Percentiles rank a stretch among this genome's conserved stretches.
Evolutionary conservation across 1,284 basidiomycete genomes (phyloP).

Genomic region (Paramarasmius palmivorus): DNA sequence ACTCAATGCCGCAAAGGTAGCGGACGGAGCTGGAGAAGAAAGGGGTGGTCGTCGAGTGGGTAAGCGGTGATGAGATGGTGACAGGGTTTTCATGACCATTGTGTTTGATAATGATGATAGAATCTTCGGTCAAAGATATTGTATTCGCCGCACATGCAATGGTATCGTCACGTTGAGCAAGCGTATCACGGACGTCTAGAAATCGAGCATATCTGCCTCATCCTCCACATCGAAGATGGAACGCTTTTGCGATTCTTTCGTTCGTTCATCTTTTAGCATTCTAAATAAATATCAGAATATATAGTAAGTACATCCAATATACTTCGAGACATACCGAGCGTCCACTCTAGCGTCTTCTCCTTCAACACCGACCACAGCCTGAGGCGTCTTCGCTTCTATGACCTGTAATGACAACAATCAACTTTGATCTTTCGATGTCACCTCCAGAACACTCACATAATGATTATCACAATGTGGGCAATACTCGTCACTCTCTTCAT

Average conservation of each 20-base stretch:
- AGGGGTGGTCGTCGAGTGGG: too few species aligned
- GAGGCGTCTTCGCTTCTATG: slow-evolving; percentile 90
- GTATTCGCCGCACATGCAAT: too few species aligned
- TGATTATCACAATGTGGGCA: slow-evolving; percentile 99
- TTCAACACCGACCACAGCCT: slow-evolving; percentile 84
- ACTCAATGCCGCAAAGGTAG: too few species aligned
- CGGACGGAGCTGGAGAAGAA: too few species aligned
- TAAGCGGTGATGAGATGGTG: too few species aligned
- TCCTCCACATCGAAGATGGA: slow-evolving; percentile 9
- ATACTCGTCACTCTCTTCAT: slow-evolving; percentile 96
- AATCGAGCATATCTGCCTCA: slow-evolving; percentile 10
- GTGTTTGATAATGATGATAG: too few species aligned
- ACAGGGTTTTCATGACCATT: too few species aligned
- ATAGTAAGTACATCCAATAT: background rate
- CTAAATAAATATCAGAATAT: slow-evolving; percentile 26
- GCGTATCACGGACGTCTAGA: background rate
- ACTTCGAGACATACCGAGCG: slow-evolving; percentile 58
- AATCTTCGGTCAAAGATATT: too few species aligned
- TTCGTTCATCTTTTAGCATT: slow-evolving; percentile 50
- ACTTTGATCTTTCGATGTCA: background rate
- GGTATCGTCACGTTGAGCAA: background rate
- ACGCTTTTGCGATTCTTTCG: slow-evolving; percentile 25
- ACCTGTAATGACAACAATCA: slow-evolving; percentile 54
- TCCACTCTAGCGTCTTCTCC: slow-evolving; percentile 90
- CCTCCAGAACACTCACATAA: slow-evolving; percentile 65